These are phyloP conservation scores for Byssothecium circinans DNA, from an alignment of 2,329 filamentous ascomycete genomes.

Conservation along the genomic window DNA sequence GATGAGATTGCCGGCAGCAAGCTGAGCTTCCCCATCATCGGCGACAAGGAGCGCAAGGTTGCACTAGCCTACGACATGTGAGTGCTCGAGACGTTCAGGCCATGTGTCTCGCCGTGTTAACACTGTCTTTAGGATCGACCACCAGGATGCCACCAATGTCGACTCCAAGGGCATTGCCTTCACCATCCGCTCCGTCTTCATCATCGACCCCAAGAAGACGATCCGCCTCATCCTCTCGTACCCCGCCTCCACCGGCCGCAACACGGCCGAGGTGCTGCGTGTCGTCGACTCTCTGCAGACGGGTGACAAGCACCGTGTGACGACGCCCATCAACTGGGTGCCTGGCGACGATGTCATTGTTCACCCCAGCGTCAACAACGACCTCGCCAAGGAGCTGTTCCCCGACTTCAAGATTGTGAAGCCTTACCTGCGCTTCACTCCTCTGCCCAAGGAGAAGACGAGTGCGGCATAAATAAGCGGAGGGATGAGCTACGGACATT, in stretches of 20 bases:
- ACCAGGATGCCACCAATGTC: conserved; percentile 61
- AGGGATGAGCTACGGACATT: background rate
- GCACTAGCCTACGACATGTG: conserved; percentile 56
- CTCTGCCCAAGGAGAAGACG: conserved; percentile 61
- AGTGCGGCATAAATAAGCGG: conserved; percentile 43
- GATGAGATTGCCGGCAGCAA: conserved; percentile 53
- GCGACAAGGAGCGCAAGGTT: conserved; percentile 56
- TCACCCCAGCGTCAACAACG: conserved; percentile 60
- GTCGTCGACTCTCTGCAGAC: conserved; percentile 57
- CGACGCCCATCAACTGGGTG: conserved; percentile 65
- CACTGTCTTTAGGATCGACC: conserved; percentile 46
- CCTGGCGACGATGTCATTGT: conserved; percentile 64
- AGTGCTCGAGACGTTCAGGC: conserved; percentile 20
- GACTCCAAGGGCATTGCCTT: conserved; percentile 60
- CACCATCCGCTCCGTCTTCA: conserved; percentile 66
- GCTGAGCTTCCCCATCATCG: conserved; percentile 56
- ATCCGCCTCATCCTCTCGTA: conserved; percentile 65
- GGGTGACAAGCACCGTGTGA: conserved; percentile 62
- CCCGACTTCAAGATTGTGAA: conserved; percentile 64
- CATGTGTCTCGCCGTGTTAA: conserved; percentile 9
- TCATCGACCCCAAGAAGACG: conserved; percentile 67
- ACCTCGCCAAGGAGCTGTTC: conserved; percentile 61
- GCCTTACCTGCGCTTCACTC: conserved; percentile 63
- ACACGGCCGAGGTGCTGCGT: conserved; percentile 56
- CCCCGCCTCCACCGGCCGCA: conserved; percentile 62